Evolutionary conservation across 768 basidiomycete species (phyloP).

Genomic region (Boletus insuetus): DNA sequence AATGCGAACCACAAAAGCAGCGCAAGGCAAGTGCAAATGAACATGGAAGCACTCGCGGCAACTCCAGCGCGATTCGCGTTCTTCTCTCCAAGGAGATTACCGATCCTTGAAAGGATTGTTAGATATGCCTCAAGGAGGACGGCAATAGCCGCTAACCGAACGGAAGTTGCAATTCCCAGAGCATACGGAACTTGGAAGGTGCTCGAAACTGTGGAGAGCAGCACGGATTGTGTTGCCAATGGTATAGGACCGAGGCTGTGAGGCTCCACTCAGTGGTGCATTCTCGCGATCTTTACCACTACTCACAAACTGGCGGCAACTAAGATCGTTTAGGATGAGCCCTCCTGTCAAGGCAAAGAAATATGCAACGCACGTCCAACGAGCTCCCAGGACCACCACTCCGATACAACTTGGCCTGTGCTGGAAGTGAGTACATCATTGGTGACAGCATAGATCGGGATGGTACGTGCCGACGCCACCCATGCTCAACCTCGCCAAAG

Average conservation of each 20-base stretch:
- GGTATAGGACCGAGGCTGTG: constrained; percentile 71
- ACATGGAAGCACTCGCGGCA: constrained; percentile 61
- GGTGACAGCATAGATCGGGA: background rate
- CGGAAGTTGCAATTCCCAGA: constrained; percentile 77
- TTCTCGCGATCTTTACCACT: background rate
- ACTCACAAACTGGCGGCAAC: constrained; percentile 54
- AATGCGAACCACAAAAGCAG: constrained; percentile 53
- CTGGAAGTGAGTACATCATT: background rate
- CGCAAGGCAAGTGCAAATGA: constrained; percentile 62
- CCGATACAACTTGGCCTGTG: constrained; percentile 72
- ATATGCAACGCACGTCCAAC: constrained; percentile 42
- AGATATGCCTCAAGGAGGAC: background rate
- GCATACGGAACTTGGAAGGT: constrained; percentile 85
- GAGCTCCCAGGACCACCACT: constrained; percentile 98
- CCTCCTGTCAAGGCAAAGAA: background rate
- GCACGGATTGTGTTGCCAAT: constrained; percentile 86
- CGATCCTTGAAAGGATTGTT: constrained; percentile 51
- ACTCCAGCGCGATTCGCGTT: constrained; percentile 70
- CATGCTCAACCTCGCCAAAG: constrained; percentile 71
- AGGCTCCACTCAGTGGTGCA: constrained; percentile 15
- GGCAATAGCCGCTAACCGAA: constrained; percentile 51
- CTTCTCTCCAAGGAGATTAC: constrained; percentile 83
- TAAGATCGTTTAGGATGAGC: constrained; percentile 20
- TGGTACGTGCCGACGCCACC: constrained; percentile 64
- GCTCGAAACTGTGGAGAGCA: constrained; percentile 70